A percentile compares a stretch with the other conserved stretches of the same genome.
phyloP scores from a whole-genome alignment of 345 rosid genomes.

The Hibiscus mutabilis region DNA sequence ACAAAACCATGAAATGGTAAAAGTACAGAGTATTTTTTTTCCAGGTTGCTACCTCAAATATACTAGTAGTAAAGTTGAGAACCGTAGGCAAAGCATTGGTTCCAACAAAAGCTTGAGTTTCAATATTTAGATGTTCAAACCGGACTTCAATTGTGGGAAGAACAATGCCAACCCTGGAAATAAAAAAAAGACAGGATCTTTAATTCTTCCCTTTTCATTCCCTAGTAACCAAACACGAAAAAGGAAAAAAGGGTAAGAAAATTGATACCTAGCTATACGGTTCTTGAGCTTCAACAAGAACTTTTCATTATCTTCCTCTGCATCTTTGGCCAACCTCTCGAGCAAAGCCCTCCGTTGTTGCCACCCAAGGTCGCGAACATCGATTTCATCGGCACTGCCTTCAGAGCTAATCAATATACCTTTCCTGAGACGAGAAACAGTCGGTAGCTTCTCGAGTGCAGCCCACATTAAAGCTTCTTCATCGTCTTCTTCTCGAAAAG shows the following conservation, averaged over 20 bases:
- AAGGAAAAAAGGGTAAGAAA: background rate
- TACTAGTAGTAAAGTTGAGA: slow-evolving; percentile 22
- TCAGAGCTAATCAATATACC: slow-evolving; percentile 23
- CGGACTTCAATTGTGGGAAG: slow-evolving; percentile 50
- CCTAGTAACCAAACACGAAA: background rate
- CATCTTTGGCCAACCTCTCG: slow-evolving; percentile 26
- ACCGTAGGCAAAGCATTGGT: slow-evolving; percentile 41
- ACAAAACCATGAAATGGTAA: background rate
- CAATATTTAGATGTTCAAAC: slow-evolving; percentile 40
- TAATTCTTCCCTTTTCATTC: background rate
- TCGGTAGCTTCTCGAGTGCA: slow-evolving; percentile 49
- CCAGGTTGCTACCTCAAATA: slow-evolving; percentile 32
- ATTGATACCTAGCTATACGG: slow-evolving; percentile 24
- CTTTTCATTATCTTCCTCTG: slow-evolving; percentile 41
- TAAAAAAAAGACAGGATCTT: background rate
- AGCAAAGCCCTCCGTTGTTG: slow-evolving; percentile 27
- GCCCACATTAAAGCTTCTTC: slow-evolving; percentile 54
- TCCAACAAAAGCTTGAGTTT: slow-evolving; percentile 39
- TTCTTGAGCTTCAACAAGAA: slow-evolving; percentile 30
- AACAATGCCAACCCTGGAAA: slow-evolving; percentile 42
- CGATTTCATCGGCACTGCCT: slow-evolving; percentile 24
- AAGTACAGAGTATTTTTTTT: no score
- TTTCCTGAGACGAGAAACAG: slow-evolving; percentile 34
- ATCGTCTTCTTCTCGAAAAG: slow-evolving; percentile 45
- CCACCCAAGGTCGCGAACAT: slow-evolving; percentile 29